These are phyloP conservation scores for Kodamaea fukazawae DNA, from an alignment of 805 yeast species.

Conservation along the genomic window DNA sequence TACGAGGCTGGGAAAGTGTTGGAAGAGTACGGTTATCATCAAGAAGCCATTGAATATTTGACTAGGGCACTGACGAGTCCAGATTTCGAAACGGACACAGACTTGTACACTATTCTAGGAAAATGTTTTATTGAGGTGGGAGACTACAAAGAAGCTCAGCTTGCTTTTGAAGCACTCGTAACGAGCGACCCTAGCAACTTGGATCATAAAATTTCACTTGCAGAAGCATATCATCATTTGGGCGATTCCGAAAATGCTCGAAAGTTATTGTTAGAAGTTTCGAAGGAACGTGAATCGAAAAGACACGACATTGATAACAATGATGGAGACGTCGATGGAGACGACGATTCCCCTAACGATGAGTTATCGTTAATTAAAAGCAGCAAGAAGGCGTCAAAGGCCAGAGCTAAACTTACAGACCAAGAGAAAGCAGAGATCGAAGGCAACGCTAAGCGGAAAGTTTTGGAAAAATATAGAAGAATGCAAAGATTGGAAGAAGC, in stretches of 20 bases:
- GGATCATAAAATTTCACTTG: constrained; percentile 73
- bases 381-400: constrained; percentile 8
- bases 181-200: constrained; percentile 59
- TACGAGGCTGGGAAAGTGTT: constrained; percentile 73
- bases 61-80: constrained; percentile 51
- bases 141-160: constrained; percentile 62
- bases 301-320: constrained; percentile 19
- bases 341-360: constrained; percentile 4
- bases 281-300: constrained; percentile 25
- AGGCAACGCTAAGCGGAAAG: constrained; percentile 54
- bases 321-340: constrained; percentile 18
- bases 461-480: constrained; percentile 53
- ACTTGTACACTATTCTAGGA: constrained; percentile 60
- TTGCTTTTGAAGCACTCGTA: constrained; percentile 53
- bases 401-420: constrained; percentile 25
- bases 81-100: constrained; percentile 47
- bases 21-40: constrained; percentile 63
- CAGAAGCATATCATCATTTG: constrained; percentile 72
- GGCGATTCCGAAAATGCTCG: constrained; percentile 61
- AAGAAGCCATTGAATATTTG: constrained; percentile 74
- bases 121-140: constrained; percentile 75
- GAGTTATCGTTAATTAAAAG: constrained; percentile 13
- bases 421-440: constrained; percentile 57
- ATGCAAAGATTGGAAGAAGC: constrained; percentile 48
- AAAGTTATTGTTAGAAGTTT: constrained; percentile 52